Evolutionary conservation across 176 grass and related monocot species (phyloP), one percentile per base, ranked within the genome.

Genomic region (Eragrostis curvula): DNA sequence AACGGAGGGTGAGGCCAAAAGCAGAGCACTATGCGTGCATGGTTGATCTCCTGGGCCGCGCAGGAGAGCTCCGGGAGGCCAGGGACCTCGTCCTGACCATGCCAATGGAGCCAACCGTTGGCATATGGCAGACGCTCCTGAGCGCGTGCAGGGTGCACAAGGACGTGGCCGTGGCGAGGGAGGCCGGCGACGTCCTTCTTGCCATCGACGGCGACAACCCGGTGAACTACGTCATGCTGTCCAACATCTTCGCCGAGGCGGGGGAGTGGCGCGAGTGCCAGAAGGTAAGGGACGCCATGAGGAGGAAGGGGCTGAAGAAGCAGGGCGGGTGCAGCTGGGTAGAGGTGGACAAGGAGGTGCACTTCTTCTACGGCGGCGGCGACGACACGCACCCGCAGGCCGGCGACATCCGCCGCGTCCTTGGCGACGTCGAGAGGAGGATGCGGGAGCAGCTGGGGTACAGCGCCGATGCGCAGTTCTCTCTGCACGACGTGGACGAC

Each of bases 321-420:
- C 85, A 88, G 36, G 85, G 78, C n/a, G 89, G 89, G 8, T 88
- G 85, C 82, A 85, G 89, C 70, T 90, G 89, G 89, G 80, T 87
- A 49, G 88, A 90, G 80, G 6, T 90, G 21, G 64, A 73, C 16
- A 90, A 79, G 67, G 79, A 86, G 74, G 40, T 82, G 1, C 88
- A 90, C 74, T 86, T 78, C 79, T 90, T 90, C 84, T 90, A 90
- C 24, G 83, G 88, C 5, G 88, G 83, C 58, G 82, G 56, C 12
- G 56, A 80, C 25, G 61, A 70, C n/a, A 1, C 51, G 43, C 84
- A 90, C 67, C 88, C 84, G 51, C 59, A 36, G n/a, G 48, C 24
- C 20, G 53, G 16, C 47, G 80, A 64, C 79, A 73, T 90, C 43
- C 80, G 64, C 28, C 69, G 29, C 52, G 53, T 65, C 28, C 84